Evolutionary conservation across 2,329 filamentous ascomycete species (phyloP).

Genomic region (Neonectria faginata): DNA sequence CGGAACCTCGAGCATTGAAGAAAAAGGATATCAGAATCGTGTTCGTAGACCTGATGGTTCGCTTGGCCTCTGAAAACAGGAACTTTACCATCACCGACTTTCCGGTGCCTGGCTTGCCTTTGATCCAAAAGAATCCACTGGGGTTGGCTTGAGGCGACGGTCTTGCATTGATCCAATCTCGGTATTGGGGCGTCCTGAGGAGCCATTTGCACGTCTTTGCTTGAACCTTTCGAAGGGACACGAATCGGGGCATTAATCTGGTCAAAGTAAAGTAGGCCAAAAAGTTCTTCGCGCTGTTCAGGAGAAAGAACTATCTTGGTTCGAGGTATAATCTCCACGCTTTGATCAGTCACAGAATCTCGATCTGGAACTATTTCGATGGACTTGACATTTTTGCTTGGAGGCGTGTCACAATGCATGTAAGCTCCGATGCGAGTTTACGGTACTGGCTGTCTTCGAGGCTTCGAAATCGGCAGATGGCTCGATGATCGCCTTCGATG

Average conservation of each 20-base stretch:
- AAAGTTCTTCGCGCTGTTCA: too few species aligned
- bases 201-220: slow-evolving; percentile 29
- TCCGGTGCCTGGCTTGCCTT: slow-evolving; percentile 57
- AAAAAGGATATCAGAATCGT: slow-evolving; percentile 57
- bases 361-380: neutral
- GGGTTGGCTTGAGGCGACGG: neutral
- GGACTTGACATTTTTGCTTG: neutral
- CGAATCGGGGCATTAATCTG: slow-evolving; percentile 21
- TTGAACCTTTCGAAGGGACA: slow-evolving; percentile 12
- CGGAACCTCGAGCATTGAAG: slow-evolving; percentile 60
- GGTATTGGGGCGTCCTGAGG: slow-evolving; percentile 3
- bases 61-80: slow-evolving; percentile 24
- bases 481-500: slow-evolving; percentile 50
- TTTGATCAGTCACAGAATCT: too few species aligned
- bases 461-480: slow-evolving; percentile 51
- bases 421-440: slow-evolving; percentile 44
- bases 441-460: slow-evolving; percentile 46
- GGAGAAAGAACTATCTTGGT: too few species aligned
- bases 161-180: neutral
- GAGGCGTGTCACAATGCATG: neutral
- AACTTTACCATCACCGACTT: slow-evolving; percentile 62
- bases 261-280: slow-evolving; percentile 14
- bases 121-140: slow-evolving; percentile 58
- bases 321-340: too few species aligned
- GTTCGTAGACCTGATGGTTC: slow-evolving; percentile 15